Evolutionary conservation across 306 rosid genomes (phyloP).

Genomic region (Sicyos edulis): DNA sequence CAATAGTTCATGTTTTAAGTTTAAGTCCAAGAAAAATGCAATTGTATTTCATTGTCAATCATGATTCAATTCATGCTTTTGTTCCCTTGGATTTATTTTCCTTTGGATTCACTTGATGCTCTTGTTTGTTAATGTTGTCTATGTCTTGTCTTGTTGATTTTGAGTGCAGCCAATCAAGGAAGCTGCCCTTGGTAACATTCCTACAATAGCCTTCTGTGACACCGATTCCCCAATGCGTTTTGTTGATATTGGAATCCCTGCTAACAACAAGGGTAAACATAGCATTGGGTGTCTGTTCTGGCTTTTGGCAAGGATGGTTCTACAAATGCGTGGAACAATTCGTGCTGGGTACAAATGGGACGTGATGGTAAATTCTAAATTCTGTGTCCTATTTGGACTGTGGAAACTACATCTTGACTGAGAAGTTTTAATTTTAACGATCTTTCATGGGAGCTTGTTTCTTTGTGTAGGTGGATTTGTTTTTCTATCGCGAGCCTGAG

Average conservation of each 20-base stretch:
- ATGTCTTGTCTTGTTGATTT: constrained; percentile 10
- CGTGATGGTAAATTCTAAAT: constrained; percentile 54
- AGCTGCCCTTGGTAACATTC: constrained; percentile 82
- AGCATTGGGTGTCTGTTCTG: constrained; percentile 82
- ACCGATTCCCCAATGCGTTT: constrained; percentile 86
- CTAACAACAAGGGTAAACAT: constrained; percentile 88
- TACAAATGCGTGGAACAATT: constrained; percentile 77
- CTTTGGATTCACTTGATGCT: not conserved
- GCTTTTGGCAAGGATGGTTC: constrained; percentile 86
- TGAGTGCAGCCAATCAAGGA: constrained; percentile 78
- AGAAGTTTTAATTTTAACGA: not conserved
- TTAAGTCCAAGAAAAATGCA: not conserved
- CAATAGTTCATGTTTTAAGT: not conserved
- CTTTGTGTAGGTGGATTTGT: constrained; percentile 58
- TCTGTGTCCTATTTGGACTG: not conserved
- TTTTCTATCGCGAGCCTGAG: no score
- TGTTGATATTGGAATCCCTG: constrained; percentile 90
- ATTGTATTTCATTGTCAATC: not conserved
- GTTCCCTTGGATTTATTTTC: not conserved
- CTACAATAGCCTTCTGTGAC: constrained; percentile 86
- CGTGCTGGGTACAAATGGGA: constrained; percentile 78
- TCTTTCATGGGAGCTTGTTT: not conserved
- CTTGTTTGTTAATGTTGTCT: not conserved
- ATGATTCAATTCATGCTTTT: not conserved
- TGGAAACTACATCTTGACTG: not conserved